Base-by-base conservation (phyloP, 495 filamentous ascomycete genomes). In the Staphylotrichum longicolle region DNA sequence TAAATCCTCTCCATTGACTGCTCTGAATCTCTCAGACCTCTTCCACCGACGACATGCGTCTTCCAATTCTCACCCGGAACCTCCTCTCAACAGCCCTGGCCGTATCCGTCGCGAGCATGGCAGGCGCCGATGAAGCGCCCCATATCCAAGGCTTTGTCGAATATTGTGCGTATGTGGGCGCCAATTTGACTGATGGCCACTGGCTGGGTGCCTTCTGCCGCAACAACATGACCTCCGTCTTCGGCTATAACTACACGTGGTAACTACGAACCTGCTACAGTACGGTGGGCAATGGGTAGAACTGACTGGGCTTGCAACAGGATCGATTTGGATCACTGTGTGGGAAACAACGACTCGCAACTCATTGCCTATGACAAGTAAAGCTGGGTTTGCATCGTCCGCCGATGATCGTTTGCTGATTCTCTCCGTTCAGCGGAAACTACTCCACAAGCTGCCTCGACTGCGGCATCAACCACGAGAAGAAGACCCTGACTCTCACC, bases 181-280 rank as follows among this genome's bases (percentile, higher is more conserved):
- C 54, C 7, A 66, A 51, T 44, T 41, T 69, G 6, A 54, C 58
- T 7, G 60, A 45, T 7, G 46, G 30, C 11, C 67, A 67, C 61
- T 69, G 60, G 64, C 50, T 69, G 2, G 64, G 61, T 2, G 15
- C 52, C 20, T 62, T 53, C 46, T 69, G 67, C 41, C 55, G 53
- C 45, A 66, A 69, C 53, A 52, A 69, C 15, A 32, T 59, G 35
- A 54, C 39, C 27, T 53, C n/a, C 3, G 58, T 60, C 1, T 67
- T 52, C 11, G 58, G 64, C 0, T 69, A 59, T 64, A 69, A 64
- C 46, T 67, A 69, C 51, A 64, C 57, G n/a, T 66, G 64, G 66
- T 66, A 58, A 27, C 20, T 27, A 1, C 20, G 20, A 27, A 27
- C 20, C 20, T 27, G 20, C 20, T 27, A 27, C 20, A 27, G 20